These are phyloP conservation scores for Cichorium intybus DNA, from an alignment of 140 eudicot genomes.

Conservation along the genomic window DNA sequence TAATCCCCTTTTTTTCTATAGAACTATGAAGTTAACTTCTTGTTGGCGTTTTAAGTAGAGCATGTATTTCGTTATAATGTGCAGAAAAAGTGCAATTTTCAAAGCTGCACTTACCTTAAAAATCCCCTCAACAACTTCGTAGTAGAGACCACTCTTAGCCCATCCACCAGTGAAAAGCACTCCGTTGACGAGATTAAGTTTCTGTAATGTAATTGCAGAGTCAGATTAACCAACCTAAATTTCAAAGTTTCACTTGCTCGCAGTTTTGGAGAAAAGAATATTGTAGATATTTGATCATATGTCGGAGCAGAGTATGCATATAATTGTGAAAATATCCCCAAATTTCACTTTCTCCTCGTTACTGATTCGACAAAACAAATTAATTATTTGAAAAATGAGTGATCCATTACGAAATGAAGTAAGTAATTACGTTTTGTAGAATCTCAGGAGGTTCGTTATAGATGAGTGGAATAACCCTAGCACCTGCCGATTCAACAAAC, in stretches of 20 bases:
- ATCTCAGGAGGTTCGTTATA: slow-evolving; percentile 59
- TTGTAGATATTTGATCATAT: neutral
- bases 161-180: slow-evolving; percentile 90
- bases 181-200: slow-evolving; percentile 71
- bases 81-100: neutral
- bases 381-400: neutral
- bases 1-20: too few species aligned
- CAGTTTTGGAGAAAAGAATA: neutral
- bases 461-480: slow-evolving; percentile 81
- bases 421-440: slow-evolving; percentile 38
- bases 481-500: slow-evolving; percentile 86
- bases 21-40: too few species aligned
- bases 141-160: slow-evolving; percentile 76
- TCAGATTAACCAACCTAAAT: slow-evolving; percentile 5
- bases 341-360: neutral
- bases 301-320: neutral
- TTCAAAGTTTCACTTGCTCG: neutral
- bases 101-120: slow-evolving; percentile 54
- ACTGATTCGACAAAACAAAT: neutral
- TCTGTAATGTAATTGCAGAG: slow-evolving; percentile 40
- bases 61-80: neutral
- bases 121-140: slow-evolving; percentile 48
- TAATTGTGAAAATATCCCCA: neutral
- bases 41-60: neutral
- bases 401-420: neutral